Base-by-base conservation (phyloP, 768 basidiomycete species). In the Serendipita sp. region DNA sequence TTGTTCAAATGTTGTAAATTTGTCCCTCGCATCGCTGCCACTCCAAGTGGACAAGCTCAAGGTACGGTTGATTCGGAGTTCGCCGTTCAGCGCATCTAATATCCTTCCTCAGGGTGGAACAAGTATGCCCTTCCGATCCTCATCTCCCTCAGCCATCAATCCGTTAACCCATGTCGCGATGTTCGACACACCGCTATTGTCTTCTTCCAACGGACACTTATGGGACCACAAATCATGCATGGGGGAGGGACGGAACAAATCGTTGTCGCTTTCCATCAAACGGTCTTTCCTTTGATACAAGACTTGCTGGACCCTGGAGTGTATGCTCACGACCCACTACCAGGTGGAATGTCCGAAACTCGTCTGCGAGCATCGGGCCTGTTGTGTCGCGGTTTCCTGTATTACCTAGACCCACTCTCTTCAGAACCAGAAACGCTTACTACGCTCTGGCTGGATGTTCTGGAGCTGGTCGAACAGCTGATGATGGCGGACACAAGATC, bases 351-450 rank as follows among this genome's bases (percentile, higher is more conserved):
- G 84, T 82, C 87, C 2, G 95, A 98, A 75, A 94, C 91, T 5
- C 82, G 95, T 2, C 72, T 97, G 37, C 81, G 90, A 33, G 93
- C 88, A 3, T 87, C 86, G 33, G 89, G 87, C n/a, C 75, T 98
- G 64, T 77, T 96, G 37, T 96, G 93, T 80, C 96, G 96, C 76
- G 83, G 85, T 10, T 98, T 99, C 75, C 87, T 98, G 81, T 91
- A 95, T 69, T 88, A 92, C 65, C 27, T 60, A 23, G 55, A 60
- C 34, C 23, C 55, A 34, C 55, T 60, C 4, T 60, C 55, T 11
- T n/a, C 34, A 23, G 55, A 60, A n/a, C 55, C 55, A n/a, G 87
- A 92, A 67, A 78, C 91, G 45, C 81, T 86, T 11, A 85, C 91
- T 63, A 81, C 76, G 52, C 71, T 94, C 46, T 98, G 95, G 88